phyloP scores from a whole-genome alignment of 2,329 filamentous ascomycete genomes.

The Apiospora rasikravindrae region DNA sequence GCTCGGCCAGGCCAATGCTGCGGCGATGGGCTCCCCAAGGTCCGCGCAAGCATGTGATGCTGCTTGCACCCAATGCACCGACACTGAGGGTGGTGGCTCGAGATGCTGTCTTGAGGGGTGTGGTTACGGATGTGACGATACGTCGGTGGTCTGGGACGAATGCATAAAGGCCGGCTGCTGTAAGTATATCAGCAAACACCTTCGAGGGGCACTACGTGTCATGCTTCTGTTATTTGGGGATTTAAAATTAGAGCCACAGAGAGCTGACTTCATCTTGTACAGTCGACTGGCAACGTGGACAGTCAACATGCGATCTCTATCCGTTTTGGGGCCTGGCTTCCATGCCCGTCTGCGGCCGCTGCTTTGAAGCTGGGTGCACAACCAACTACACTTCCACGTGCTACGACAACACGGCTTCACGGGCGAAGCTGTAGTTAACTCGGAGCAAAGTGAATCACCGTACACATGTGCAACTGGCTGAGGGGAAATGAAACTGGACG shows the following conservation, averaged over 20 bases:
- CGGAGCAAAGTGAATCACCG: too few species aligned
- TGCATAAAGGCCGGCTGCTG: not conserved
- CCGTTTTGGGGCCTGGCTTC: conserved; percentile 7
- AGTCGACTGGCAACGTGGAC: not conserved
- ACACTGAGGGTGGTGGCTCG: not conserved
- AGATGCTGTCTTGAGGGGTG: not conserved
- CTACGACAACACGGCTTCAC: not conserved
- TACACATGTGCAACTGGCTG: too few species aligned
- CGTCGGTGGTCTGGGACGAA: not conserved
- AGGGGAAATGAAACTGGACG: not conserved
- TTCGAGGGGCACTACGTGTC: not conserved
- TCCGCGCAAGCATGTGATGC: not conserved
- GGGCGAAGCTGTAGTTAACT: not conserved
- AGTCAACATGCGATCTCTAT: conserved; percentile 1
- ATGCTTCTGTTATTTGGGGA: not conserved
- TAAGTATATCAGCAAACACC: not conserved
- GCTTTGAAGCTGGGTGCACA: conserved; percentile 3
- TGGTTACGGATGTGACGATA: not conserved
- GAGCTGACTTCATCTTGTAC: not conserved
- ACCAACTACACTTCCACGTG: not conserved
- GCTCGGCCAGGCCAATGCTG: not conserved
- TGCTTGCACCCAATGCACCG: not conserved
- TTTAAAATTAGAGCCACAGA: too few species aligned
- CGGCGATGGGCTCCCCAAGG: not conserved
- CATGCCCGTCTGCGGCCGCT: not conserved